These are phyloP conservation scores for Umbelopsis ramanniana DNA, from an alignment of 192 early-diverging fungal species.

Conservation along the genomic window DNA sequence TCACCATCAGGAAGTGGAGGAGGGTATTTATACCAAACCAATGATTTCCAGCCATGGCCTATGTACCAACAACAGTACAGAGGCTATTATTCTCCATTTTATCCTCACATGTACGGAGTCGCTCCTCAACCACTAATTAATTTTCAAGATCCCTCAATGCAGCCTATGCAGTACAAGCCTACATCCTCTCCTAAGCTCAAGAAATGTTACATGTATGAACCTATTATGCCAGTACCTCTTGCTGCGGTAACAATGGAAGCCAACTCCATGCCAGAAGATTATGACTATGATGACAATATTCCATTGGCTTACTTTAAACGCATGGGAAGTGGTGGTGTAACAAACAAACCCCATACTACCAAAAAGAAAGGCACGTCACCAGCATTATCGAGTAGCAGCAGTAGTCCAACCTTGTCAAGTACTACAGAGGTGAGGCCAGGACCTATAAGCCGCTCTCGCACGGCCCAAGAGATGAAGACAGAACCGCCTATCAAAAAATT, in stretches of 20 bases:
- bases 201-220: background rate
- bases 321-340: background rate
- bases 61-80: background rate
- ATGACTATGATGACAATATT: conserved; percentile 19
- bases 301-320: conserved; percentile 14
- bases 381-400: background rate
- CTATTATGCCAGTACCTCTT: conserved; percentile 10
- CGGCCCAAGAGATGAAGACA: no score
- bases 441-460: no score
- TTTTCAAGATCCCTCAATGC: background rate
- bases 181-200: background rate
- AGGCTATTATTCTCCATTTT: background rate
- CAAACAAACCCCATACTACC: background rate
- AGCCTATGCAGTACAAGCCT: background rate
- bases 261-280: background rate
- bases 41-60: background rate
- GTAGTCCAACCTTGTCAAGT: no score
- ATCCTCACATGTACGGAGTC: background rate
- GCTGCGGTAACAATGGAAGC: conserved; percentile 7
- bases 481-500: no score
- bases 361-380: background rate
- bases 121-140: background rate
- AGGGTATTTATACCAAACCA: conserved; percentile 1
- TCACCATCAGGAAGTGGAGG: background rate
- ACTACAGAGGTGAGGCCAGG: no score